Conservation (phyloP, 306 rosid genomes). For the Prunus dulcis region DNA sequence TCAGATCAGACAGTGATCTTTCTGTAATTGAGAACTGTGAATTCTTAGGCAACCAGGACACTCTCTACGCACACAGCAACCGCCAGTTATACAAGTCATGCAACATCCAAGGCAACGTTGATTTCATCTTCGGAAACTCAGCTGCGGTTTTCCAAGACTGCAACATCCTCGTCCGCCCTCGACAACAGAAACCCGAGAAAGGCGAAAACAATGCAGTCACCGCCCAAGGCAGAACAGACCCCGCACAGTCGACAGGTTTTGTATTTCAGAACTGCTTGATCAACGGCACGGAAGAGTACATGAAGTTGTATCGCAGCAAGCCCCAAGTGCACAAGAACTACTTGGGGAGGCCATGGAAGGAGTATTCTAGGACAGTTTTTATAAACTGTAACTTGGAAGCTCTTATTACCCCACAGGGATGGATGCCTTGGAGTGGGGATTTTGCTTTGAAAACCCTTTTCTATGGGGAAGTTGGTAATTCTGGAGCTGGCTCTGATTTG, state of each 20-base stretch:
- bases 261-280: conserved; percentile 67
- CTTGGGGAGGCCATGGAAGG: conserved; percentile 99
- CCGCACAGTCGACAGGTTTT: conserved; percentile 73
- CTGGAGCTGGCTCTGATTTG: conserved; percentile 47
- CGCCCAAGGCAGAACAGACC: conserved; percentile 85
- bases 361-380: conserved; percentile 68
- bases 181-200: conserved; percentile 52
- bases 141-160: conserved; percentile 74
- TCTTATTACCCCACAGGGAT: conserved; percentile 51
- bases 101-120: conserved; percentile 69
- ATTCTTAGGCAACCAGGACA: conserved; percentile 82
- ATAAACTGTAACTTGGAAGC: conserved; percentile 45
- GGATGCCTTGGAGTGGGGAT: conserved; percentile 74
- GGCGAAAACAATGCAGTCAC: conserved; percentile 71
- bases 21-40: conserved; percentile 66
- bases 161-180: conserved; percentile 44
- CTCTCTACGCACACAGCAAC: conserved; percentile 78
- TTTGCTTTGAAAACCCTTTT: conserved; percentile 66
- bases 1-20: conserved; percentile 75
- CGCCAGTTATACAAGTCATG: conserved; percentile 85
- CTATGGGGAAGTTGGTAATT: conserved; percentile 66
- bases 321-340: conserved; percentile 70
- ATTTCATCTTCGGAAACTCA: conserved; percentile 85
- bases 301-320: conserved; percentile 54
- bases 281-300: conserved; percentile 73